A percentile compares a stretch with the other conserved stretches of the same genome.
These are phyloP conservation scores for Penicillium sp. DNA, from an alignment of 2,329 filamentous ascomycete genomes.

Conservation along the genomic window DNA sequence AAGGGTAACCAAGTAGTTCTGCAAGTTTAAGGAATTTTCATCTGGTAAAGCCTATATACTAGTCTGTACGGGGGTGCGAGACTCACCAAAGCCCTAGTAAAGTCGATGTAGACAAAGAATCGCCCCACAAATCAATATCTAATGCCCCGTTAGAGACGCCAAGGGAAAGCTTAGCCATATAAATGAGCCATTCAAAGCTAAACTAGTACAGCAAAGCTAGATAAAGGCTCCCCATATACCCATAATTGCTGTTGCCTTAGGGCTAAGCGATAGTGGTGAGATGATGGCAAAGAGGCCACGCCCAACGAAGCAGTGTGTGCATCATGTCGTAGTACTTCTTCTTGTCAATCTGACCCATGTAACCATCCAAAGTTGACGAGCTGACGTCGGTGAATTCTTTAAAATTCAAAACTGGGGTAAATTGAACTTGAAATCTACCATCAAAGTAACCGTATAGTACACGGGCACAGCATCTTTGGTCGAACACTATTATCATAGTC, in stretches of 20 bases:
- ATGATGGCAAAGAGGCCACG: neutral
- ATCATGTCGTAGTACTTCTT: conserved; percentile 1
- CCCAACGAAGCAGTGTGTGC: conserved; percentile 3
- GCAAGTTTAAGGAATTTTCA: neutral
- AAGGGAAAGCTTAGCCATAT: neutral
- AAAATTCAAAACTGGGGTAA: neutral
- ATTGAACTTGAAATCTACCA: neutral
- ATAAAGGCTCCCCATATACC: neutral
- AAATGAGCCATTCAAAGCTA: neutral
- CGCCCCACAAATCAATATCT: neutral
- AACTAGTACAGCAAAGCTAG: neutral
- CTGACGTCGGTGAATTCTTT: neutral
- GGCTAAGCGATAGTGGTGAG: neutral
- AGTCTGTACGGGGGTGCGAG: neutral
- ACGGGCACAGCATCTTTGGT: neutral
- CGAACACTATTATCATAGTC: neutral
- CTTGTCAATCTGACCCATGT: neutral
- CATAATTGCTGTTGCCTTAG: neutral
- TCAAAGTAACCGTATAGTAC: neutral
- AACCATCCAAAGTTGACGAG: neutral
- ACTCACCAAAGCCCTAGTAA: neutral
- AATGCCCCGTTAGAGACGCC: neutral
- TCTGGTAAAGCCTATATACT: neutral
- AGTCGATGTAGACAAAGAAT: neutral
- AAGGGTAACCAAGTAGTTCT: neutral